phyloP scores from a whole-genome alignment of 495 filamentous ascomycete genomes.

The Podospora bellae-mahoneyi region DNA sequence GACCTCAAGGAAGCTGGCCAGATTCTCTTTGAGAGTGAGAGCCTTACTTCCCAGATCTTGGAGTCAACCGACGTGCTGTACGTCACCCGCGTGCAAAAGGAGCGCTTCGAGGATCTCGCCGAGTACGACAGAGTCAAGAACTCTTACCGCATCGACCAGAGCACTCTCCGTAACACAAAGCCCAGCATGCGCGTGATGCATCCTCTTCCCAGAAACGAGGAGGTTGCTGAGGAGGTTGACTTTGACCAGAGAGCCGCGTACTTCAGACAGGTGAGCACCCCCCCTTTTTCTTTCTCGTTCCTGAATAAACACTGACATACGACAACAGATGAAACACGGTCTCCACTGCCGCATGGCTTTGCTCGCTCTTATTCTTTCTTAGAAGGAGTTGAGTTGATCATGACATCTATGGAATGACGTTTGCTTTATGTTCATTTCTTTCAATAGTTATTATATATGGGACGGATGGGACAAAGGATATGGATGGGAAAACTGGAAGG shows the following conservation, averaged over 20 bases:
- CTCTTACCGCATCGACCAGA: constrained; percentile 81
- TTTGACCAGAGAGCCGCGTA: constrained; percentile 96
- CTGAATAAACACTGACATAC: constrained; percentile 39
- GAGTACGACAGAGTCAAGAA: constrained; percentile 86
- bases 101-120: constrained; percentile 74
- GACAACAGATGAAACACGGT: constrained; percentile 86
- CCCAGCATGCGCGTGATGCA: constrained; percentile 89
- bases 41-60: constrained; percentile 80
- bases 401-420: constrained; percentile 10
- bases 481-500: not conserved
- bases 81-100: constrained; percentile 94
- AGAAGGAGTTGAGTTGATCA: constrained; percentile 18
- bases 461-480: constrained; percentile 13
- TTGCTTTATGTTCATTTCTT: constrained; percentile 9
- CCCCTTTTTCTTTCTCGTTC: not conserved
- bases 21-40: constrained; percentile 66
- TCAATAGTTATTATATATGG: constrained; percentile 10
- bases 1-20: constrained; percentile 69
- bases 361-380: constrained; percentile 83
- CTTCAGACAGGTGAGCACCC: constrained; percentile 87
- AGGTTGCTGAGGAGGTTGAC: constrained; percentile 93
- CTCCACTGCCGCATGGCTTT: constrained; percentile 97
- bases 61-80: constrained; percentile 85
- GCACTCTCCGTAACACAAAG: constrained; percentile 89
- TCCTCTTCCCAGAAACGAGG: constrained; percentile 86